Conservation (phyloP, 371 early-diverging fungal species). For the Gilbertella persicaria region DNA sequence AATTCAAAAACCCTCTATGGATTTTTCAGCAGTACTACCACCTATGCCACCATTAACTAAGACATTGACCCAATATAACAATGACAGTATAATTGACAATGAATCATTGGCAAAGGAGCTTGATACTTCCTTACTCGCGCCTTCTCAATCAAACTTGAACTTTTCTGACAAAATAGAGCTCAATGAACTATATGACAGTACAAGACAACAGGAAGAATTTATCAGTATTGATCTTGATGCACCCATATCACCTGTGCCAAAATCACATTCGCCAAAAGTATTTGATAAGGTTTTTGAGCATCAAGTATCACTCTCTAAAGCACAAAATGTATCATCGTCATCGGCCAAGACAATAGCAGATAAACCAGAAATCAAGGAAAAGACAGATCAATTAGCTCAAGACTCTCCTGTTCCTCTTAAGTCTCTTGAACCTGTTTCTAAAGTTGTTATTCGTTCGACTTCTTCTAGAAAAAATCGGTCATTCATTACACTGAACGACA, state of each 20-base stretch:
- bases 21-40: background rate
- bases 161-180: constrained; percentile 48
- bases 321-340: too few relatives aligned
- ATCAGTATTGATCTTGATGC: constrained; percentile 23
- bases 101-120: constrained; percentile 12
- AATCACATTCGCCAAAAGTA: background rate
- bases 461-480: constrained; percentile 4
- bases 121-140: constrained; percentile 30
- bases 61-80: background rate
- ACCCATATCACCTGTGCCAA: constrained; percentile 14
- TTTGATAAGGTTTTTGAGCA: too few relatives aligned
- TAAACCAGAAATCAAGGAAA: too few relatives aligned
- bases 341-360: too few relatives aligned
- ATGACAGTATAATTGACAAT: background rate
- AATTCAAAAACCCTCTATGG: background rate
- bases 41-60: background rate
- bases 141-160: constrained; percentile 34
- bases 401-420: constrained; percentile 15
- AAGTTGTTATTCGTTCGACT: constrained; percentile 25
- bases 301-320: too few relatives aligned
- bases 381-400: too few relatives aligned
- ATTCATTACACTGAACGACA: background rate
- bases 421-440: constrained; percentile 18
- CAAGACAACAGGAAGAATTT: constrained; percentile 9
- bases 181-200: constrained; percentile 16